Percentiles rank a stretch among this genome's conserved stretches.
Evolutionary conservation across 108 stramenopile genomes (phyloP).

Genomic region (Schizochytrium sp.): DNA sequence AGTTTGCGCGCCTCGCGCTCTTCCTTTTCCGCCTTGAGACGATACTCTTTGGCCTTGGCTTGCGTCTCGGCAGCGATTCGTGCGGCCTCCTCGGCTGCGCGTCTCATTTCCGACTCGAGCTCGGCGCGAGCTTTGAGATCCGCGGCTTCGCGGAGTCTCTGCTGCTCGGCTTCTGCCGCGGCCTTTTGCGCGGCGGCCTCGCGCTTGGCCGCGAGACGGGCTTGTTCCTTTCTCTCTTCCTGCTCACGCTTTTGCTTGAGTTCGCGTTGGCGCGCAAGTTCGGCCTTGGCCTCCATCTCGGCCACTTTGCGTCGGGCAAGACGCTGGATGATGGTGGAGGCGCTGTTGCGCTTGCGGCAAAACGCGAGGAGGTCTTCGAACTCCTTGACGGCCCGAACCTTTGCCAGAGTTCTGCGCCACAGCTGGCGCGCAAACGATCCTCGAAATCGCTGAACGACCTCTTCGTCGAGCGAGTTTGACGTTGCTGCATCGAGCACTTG

Average conservation of each 20-base stretch:
- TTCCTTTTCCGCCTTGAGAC: not conserved
- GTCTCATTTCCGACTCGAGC: not conserved
- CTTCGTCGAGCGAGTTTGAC: not conserved
- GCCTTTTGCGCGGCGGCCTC: not conserved
- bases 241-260: not conserved
- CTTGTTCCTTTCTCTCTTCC: not conserved
- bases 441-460: not conserved
- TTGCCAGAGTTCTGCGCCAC: not conserved
- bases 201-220: not conserved
- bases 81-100: not conserved
- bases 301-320: not conserved
- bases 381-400: not conserved
- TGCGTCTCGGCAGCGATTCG: not conserved
- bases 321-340: not conserved
- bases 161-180: not conserved
- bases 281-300: not conserved
- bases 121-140: not conserved
- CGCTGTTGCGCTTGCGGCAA: not conserved
- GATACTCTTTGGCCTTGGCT: not conserved
- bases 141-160: not conserved
- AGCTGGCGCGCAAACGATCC: not conserved
- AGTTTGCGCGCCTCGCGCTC: not conserved
- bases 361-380: not conserved
- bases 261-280: not conserved
- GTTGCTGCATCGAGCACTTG: conserved; percentile 36